Conservation (phyloP, 768 basidiomycete genomes). For the Auriscalpium vulgare region DNA sequence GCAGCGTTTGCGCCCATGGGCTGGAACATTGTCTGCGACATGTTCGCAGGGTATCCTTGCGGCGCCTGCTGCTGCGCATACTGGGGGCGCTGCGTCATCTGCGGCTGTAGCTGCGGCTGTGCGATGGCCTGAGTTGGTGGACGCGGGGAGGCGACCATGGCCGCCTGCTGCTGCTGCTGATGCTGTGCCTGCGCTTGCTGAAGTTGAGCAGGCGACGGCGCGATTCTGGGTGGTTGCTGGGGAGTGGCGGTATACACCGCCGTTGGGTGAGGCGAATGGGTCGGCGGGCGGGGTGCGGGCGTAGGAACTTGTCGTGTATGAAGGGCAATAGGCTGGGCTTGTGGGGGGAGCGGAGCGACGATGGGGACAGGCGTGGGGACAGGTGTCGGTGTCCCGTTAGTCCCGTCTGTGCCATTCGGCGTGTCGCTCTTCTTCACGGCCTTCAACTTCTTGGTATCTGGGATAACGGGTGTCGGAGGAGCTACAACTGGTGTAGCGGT, state of each 20-base stretch:
- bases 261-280: conserved; percentile 1
- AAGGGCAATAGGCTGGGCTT: background rate
- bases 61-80: background rate
- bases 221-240: background rate
- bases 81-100: background rate
- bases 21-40: background rate
- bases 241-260: background rate
- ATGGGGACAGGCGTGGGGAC: background rate
- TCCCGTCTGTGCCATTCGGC: background rate
- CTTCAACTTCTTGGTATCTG: background rate
- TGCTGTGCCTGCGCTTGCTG: conserved; percentile 17
- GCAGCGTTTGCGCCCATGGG: background rate
- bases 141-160: background rate
- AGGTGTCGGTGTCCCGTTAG: background rate
- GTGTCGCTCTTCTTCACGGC: background rate
- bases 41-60: background rate
- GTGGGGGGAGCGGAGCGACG: background rate
- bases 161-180: conserved; percentile 7
- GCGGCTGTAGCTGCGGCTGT: background rate
- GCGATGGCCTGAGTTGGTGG: conserved; percentile 1
- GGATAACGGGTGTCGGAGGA: background rate
- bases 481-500: conserved; percentile 6
- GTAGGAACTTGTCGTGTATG: background rate
- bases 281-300: background rate
- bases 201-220: background rate